Conservation (phyloP, 1,139 yeast genomes). For the Yamadazyma conglobata region DNA sequence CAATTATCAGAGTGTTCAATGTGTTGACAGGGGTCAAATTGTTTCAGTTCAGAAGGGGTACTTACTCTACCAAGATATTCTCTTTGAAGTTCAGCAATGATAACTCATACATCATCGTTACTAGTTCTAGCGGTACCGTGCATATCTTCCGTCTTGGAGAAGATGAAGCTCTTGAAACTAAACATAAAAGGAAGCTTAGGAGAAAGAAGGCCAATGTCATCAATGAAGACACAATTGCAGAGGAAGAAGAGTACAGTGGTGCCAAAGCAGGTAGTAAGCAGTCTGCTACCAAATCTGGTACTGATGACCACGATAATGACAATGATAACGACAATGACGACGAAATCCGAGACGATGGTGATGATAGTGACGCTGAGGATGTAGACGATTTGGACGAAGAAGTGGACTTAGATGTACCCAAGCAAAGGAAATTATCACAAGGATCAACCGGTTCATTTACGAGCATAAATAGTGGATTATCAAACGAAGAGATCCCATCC, state of each 20-base stretch:
- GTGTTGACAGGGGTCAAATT: constrained; percentile 79
- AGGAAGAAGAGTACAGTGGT: constrained; percentile 24
- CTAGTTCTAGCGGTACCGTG: constrained; percentile 89
- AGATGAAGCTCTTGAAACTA: constrained; percentile 49
- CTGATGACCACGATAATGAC: constrained; percentile 30
- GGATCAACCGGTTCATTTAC: constrained; percentile 39
- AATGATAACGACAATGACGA: constrained; percentile 11
- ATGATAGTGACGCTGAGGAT: constrained; percentile 25
- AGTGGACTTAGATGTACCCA: constrained; percentile 21
- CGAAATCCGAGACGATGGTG: constrained; percentile 22
- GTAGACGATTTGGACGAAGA: constrained; percentile 21
- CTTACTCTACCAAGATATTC: constrained; percentile 87
- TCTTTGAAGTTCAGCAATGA: constrained; percentile 78
- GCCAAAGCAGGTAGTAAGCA: constrained; percentile 13
- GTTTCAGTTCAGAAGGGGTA: constrained; percentile 90
- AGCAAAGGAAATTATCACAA: constrained; percentile 38
- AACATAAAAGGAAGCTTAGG: constrained; percentile 31
- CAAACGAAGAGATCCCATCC: constrained; percentile 25
- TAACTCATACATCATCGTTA: constrained; percentile 72
- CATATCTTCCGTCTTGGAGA: constrained; percentile 79
- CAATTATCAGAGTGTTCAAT: constrained; percentile 84
- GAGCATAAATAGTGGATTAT: constrained; percentile 32
- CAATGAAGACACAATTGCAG: constrained; percentile 29
- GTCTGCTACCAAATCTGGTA: constrained; percentile 10
- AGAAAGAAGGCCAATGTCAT: constrained; percentile 16